Percentiles rank a stretch among this genome's conserved stretches.
These are phyloP conservation scores for Rhizomucor miehei DNA, from an alignment of 371 early-diverging fungal species.

Conservation along the genomic window DNA sequence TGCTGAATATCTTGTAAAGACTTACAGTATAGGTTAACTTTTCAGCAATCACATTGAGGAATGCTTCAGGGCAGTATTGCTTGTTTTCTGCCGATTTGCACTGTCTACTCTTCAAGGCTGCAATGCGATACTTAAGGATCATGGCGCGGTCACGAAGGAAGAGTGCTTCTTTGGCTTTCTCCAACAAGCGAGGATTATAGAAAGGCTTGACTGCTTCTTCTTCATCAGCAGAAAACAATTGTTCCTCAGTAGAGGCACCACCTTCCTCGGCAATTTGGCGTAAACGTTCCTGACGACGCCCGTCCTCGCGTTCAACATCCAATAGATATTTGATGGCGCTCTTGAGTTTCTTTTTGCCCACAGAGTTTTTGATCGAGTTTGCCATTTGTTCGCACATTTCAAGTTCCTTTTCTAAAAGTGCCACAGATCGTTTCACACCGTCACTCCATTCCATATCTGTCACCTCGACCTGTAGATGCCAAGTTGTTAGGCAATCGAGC, in stretches of 20 bases:
- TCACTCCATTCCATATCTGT: slow-evolving; percentile 92
- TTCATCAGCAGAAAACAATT: slow-evolving; percentile 19
- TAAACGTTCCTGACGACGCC: slow-evolving; percentile 41
- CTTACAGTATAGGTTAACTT: slow-evolving; percentile 84
- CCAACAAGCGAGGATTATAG: slow-evolving; percentile 70
- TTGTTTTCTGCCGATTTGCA: slow-evolving; percentile 78
- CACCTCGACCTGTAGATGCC: slow-evolving; percentile 65
- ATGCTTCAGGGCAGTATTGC: slow-evolving; percentile 92
- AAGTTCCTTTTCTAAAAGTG: slow-evolving; percentile 76
- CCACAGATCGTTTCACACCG: slow-evolving; percentile 74
- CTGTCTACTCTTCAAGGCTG: slow-evolving; percentile 74
- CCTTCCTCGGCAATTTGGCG: slow-evolving; percentile 23
- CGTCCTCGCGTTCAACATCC: slow-evolving; percentile 55
- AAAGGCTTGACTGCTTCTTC: slow-evolving; percentile 53
- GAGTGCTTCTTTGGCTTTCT: slow-evolving; percentile 79
- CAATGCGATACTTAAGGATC: slow-evolving; percentile 77
- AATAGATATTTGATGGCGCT: slow-evolving; percentile 72
- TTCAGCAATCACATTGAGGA: slow-evolving; percentile 86
- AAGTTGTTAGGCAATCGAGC: no score
- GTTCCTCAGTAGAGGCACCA: slow-evolving; percentile 19
- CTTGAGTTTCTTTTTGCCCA: slow-evolving; percentile 82
- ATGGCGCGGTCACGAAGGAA: slow-evolving; percentile 70
- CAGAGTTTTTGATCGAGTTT: slow-evolving; percentile 65
- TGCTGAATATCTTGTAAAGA: not conserved
- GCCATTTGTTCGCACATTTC: slow-evolving; percentile 71